phyloP scores from a whole-genome alignment of 2,329 filamentous ascomycete genomes.

The Apiospora aurea region DNA sequence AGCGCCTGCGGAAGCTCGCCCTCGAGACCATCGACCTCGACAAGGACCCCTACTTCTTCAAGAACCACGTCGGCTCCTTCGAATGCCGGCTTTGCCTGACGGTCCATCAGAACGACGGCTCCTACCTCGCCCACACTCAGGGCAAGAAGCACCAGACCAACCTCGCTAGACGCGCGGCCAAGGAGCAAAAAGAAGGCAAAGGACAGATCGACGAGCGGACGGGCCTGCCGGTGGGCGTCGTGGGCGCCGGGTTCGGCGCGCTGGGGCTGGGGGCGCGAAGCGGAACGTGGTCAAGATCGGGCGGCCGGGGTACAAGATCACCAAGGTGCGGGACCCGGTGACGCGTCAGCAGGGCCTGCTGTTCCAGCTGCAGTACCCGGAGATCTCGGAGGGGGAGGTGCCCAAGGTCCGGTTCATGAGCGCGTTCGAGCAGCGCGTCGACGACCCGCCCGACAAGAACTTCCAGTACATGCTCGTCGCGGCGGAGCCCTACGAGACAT shows the following conservation, averaged over 20 bases:
- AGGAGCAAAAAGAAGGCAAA: conserved; percentile 89
- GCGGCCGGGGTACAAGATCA: conserved; percentile 96
- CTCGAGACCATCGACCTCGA: conserved; percentile 99
- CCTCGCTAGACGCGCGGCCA: conserved; percentile 91
- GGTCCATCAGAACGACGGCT: conserved; percentile 98
- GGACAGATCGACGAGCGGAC: conserved; percentile 72
- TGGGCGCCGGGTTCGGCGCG: conserved; percentile 69
- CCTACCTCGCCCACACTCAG: conserved; percentile 97
- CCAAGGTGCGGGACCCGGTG: conserved; percentile 88
- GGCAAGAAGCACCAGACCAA: conserved; percentile 99
- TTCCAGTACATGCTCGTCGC: conserved; percentile 96
- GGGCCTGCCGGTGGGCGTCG: conserved; percentile 76
- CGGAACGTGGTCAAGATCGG: conserved; percentile 94
- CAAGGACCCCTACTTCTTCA: conserved; percentile 99
- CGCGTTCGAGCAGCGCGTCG: conserved; percentile 93
- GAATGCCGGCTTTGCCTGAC: conserved; percentile 97
- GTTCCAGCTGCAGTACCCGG: conserved; percentile 96
- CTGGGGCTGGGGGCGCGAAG: conserved; percentile 68
- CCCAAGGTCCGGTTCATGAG: conserved; percentile 97
- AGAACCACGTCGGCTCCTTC: conserved; percentile 98
- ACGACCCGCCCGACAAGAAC: conserved; percentile 88
- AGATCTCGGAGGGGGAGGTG: conserved; percentile 76
- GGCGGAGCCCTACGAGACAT: conserved; percentile 97
- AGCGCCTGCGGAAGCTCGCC: conserved; percentile 95
- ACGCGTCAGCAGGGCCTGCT: conserved; percentile 88